phyloP scores from a whole-genome alignment of 306 rosid species.

The Cicer pinnatifidum region DNA sequence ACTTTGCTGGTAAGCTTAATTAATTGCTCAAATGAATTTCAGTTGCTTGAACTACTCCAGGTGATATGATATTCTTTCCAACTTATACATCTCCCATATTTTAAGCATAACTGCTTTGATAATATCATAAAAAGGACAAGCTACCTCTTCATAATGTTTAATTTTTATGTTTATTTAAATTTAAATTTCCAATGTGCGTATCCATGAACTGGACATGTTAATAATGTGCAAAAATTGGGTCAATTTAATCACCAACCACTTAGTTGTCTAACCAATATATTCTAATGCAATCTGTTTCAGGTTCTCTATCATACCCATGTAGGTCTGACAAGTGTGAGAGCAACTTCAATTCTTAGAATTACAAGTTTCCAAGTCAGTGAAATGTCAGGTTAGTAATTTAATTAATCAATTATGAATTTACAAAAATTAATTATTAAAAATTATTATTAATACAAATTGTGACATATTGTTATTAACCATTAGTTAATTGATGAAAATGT shows the following conservation, averaged over 20 bases:
- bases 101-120: slow-evolving; percentile 48
- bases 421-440: too few species aligned
- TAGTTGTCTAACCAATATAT: slow-evolving; percentile 48
- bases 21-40: slow-evolving; percentile 51
- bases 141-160: slow-evolving; percentile 35
- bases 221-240: slow-evolving; percentile 39
- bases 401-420: too few species aligned
- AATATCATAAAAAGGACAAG: slow-evolving; percentile 34
- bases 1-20: slow-evolving; percentile 51
- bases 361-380: slow-evolving; percentile 26
- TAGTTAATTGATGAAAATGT: too few species aligned
- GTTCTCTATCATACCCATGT: slow-evolving; percentile 47
- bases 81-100: slow-evolving; percentile 47
- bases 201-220: slow-evolving; percentile 21
- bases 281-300: slow-evolving; percentile 25
- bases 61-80: slow-evolving; percentile 48
- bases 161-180: slow-evolving; percentile 25
- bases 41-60: slow-evolving; percentile 46
- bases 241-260: slow-evolving; percentile 50
- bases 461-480: too few species aligned
- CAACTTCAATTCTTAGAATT: slow-evolving; percentile 29
- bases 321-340: slow-evolving; percentile 44
- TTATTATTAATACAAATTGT: too few species aligned
- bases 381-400: too few species aligned
- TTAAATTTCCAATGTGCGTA: background rate